These are phyloP conservation scores for Pharnaceum exiguum DNA, from an alignment of 148 eudicot species.

Conservation along the genomic window DNA sequence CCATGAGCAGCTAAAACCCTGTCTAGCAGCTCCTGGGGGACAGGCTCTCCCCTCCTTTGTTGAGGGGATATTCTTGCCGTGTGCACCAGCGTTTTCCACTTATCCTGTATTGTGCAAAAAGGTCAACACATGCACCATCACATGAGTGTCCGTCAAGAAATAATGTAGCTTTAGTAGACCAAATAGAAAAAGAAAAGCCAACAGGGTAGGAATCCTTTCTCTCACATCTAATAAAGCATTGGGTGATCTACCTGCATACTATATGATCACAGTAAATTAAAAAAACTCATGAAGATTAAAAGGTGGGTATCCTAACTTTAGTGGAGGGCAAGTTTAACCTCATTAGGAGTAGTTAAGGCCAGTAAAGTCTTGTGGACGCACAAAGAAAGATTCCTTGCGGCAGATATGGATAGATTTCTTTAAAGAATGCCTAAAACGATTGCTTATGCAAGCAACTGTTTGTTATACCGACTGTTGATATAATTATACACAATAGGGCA, in stretches of 20 bases:
- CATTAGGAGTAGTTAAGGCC: background rate
- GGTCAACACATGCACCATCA: background rate
- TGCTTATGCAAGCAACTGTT: slow-evolving; percentile 21
- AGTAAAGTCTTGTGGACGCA: slow-evolving; percentile 4
- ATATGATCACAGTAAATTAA: background rate
- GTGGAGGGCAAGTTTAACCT: slow-evolving; percentile 3
- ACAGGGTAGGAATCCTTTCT: too few species aligned
- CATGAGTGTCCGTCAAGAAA: background rate
- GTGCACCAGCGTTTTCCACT: slow-evolving; percentile 97
- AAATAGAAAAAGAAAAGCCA: too few species aligned
- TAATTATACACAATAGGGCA: slow-evolving; percentile 3
- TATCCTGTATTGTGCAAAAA: slow-evolving; percentile 46
- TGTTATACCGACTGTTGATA: slow-evolving; percentile 26
- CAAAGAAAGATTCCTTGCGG: slow-evolving; percentile 26
- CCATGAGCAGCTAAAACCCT: slow-evolving; percentile 80
- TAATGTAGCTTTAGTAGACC: background rate
- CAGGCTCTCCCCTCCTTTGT: slow-evolving; percentile 95
- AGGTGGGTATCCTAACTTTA: background rate
- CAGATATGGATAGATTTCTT: slow-evolving; percentile 1
- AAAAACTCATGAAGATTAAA: too few species aligned
- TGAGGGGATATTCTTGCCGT: slow-evolving; percentile 92
- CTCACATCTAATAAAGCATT: background rate
- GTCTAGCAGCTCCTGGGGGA: slow-evolving; percentile 83
- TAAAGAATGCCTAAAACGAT: slow-evolving; percentile 20
- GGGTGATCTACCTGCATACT: background rate